A percentile compares a stretch with the other conserved stretches of the same genome.
Evolutionary conservation across 208 protist species (phyloP).

Genomic region (Crithidia sp.): DNA sequence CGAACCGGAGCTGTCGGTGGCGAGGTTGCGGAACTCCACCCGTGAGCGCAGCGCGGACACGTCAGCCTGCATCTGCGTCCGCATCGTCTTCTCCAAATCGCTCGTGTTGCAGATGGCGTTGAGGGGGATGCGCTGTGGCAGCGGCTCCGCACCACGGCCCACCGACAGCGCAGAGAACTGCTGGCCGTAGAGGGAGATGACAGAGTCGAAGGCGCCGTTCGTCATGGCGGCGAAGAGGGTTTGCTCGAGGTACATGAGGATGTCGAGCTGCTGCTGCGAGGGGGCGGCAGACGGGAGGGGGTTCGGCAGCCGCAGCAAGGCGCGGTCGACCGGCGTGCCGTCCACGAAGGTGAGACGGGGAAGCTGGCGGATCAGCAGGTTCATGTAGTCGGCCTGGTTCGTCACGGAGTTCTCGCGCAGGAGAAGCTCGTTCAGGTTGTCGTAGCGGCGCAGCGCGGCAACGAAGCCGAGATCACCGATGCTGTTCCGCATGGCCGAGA

Average conservation of each 20-base stretch:
- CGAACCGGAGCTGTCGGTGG: slow-evolving; percentile 46
- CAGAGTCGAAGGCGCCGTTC: slow-evolving; percentile 26
- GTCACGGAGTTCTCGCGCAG: slow-evolving; percentile 66
- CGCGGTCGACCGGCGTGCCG: slow-evolving; percentile 48
- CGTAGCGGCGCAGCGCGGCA: slow-evolving; percentile 63
- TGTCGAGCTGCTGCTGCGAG: slow-evolving; percentile 32
- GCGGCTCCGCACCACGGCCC: slow-evolving; percentile 55
- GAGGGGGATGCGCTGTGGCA: slow-evolving; percentile 58
- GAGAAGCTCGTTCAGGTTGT: slow-evolving; percentile 67
- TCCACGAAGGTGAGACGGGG: slow-evolving; percentile 72
- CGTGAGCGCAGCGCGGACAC: slow-evolving; percentile 41
- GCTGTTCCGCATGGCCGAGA: slow-evolving; percentile 74
- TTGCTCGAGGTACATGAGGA: slow-evolving; percentile 42
- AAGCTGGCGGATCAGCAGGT: slow-evolving; percentile 48
- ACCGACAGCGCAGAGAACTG: slow-evolving; percentile 48
- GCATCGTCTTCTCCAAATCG: slow-evolving; percentile 52
- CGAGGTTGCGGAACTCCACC: slow-evolving; percentile 74
- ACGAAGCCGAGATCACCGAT: slow-evolving; percentile 67
- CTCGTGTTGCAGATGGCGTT: slow-evolving; percentile 52
- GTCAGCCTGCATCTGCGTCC: slow-evolving; percentile 63
- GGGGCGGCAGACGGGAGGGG: slow-evolving; percentile 51
- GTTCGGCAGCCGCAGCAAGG: slow-evolving; percentile 68
- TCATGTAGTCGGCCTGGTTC: slow-evolving; percentile 48
- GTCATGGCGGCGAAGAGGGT: slow-evolving; percentile 33
- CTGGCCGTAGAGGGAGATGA: slow-evolving; percentile 27